Conservation (phyloP, 2,329 filamentous ascomycete species). For the Fusarium sp. region DNA sequence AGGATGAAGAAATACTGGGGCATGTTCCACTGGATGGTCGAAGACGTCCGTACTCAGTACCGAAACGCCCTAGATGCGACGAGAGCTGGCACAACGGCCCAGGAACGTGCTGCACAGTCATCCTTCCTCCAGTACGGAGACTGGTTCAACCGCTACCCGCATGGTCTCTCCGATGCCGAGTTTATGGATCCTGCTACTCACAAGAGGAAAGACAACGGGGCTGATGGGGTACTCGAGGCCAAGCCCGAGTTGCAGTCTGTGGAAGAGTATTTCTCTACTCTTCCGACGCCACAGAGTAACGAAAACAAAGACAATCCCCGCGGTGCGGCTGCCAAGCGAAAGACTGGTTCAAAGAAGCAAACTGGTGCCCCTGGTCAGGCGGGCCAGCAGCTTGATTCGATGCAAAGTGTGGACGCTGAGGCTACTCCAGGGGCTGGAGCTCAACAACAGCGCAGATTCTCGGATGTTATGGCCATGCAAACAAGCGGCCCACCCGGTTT, state of each 20-base stretch:
- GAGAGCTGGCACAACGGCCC: conserved; percentile 66
- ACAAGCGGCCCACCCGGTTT: conserved; percentile 51
- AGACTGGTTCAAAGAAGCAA: conserved; percentile 50
- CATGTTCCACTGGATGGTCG: conserved; percentile 96
- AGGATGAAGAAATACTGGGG: conserved; percentile 99
- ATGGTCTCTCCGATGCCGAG: conserved; percentile 84
- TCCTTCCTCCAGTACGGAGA: conserved; percentile 94
- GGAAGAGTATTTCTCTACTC: conserved; percentile 88
- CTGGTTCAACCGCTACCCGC: conserved; percentile 95
- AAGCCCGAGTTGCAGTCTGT: conserved; percentile 91
- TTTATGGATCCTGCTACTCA: conserved; percentile 76
- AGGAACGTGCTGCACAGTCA: conserved; percentile 58
- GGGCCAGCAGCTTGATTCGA: conserved; percentile 36
- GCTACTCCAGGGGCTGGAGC: conserved; percentile 23
- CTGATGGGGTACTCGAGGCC: conserved; percentile 88
- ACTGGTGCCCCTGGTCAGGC: conserved; percentile 12
- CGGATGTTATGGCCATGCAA: conserved; percentile 53
- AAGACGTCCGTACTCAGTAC: conserved; percentile 90
- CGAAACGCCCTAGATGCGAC: conserved; percentile 83
- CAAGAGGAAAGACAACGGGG: conserved; percentile 76
- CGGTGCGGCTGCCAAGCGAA: conserved; percentile 46
- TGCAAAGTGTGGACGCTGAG: conserved; percentile 30
- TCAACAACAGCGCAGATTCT: conserved; percentile 52
- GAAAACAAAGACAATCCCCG: conserved; percentile 48
- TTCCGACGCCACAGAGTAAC: conserved; percentile 66